Base-by-base conservation (phyloP, 345 rosid species). In the Brassica carinata region DNA sequence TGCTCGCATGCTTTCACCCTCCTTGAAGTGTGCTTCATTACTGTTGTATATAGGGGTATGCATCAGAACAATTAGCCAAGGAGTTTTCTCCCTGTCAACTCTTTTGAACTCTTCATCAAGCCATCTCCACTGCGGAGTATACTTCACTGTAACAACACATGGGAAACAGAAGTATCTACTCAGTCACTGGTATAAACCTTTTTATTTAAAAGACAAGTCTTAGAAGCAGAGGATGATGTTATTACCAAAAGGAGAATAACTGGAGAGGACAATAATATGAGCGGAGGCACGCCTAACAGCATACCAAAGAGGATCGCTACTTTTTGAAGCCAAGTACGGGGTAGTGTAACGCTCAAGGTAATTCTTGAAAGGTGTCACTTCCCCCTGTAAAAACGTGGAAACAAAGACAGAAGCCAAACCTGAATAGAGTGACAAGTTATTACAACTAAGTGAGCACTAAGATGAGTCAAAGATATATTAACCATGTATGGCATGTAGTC, bases 401-500 rank as follows among this genome's bases (percentile, higher is more conserved):
- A 17, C 11, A 43, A 33, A 8, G 63, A 63, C 29, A 63, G 64
- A 70, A 71, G 55, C 64, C 19, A 31, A 61, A 70, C 23, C 15
- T 36, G 15, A 27, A 17, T 7, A 59, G 59, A 59, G 59, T 68
- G 19, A 77, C 23, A 72, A 72, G 7, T 53, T 62, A 69, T 7
- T 18, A n/a, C 26, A 40, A 40, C 55, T 33, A 64, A 66, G 27
- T 8, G 11, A 31, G 31, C 26, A 71, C 38, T 9, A 38, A 17
- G 23, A 57, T 57, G 61, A 36, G 31, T 55, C 43, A 14, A 71
- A 43, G 4, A 82, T 34, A 33, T 82, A 9, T 4, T 4, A 86
- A 96, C 99, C 99, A 96, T 90, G 88, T 88, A 83, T 19, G 98
- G 97, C 93, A 96, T 87, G 86, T 86, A 92, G 43, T 96, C 98